Evolutionary conservation across 805 yeast genomes (phyloP), one percentile per base, ranked within the genome.

Genomic region (Teunomyces funiuensis): DNA sequence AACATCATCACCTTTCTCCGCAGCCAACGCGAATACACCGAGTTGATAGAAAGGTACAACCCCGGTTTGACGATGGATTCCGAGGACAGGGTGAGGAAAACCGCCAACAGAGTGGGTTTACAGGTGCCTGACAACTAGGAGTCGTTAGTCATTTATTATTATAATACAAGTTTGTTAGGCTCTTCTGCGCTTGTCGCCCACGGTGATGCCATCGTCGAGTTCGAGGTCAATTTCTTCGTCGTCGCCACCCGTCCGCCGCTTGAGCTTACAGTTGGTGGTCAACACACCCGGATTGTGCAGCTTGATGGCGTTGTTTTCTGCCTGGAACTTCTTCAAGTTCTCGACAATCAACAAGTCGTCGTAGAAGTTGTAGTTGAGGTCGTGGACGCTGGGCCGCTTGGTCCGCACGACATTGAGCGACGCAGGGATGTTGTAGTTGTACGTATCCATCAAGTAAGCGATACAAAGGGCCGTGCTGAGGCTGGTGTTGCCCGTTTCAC

Each of bases 21-120:
- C 39, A 79, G 83, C 47, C 97, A 91, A 61, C 72, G 93, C 49
- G 79, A 73, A 9, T 91, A 88, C 64, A 80, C 79, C 45, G 90
- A 83, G 49, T 71, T 91, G 36, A 69, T 90, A 33, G 93, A 85
- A 51, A 75, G 95, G 51, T 93, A 91, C 63, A 88, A 90, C 54
- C 91, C 95, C 3, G 93, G 96, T 2, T 70, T 84, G 46, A 79
- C 79, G 18, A 78, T 85, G 80, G 76, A 81, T 18, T 95, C 86
- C 55, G 77, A 76, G 39, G 97, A 91, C 46, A 81, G 83, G 42
- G 82, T 91, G 19, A 73, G 81, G 52, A 78, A 76, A 57, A 85
- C 96, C 1, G 99, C 98, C 5, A 75, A 82, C 42, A 76, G 82
- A 48, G 99, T 91, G n/a, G 99, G 99, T 0, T 73, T 91, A 37